These are phyloP conservation scores for Collybiopsis confluens DNA, from an alignment of 768 basidiomycete genomes.

Conservation along the genomic window DNA sequence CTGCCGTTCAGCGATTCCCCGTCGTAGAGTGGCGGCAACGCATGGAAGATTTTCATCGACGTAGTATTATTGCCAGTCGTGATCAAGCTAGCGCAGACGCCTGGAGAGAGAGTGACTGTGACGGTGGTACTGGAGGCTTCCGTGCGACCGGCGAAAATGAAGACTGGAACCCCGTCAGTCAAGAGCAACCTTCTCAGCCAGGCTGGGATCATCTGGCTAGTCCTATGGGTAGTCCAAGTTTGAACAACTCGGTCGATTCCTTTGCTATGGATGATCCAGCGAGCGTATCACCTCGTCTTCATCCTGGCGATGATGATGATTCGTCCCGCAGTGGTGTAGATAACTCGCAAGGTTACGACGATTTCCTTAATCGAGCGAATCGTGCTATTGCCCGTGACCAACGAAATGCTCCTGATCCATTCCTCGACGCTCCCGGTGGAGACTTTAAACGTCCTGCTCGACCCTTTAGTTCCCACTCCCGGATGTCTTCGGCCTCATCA, in stretches of 20 bases:
- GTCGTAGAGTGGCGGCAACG: constrained; percentile 97
- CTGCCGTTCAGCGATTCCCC: constrained; percentile 94
- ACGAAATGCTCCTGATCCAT: constrained; percentile 78
- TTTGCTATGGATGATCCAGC: constrained; percentile 3
- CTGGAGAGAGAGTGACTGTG: constrained; percentile 74
- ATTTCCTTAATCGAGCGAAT: constrained; percentile 86
- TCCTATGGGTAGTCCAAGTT: constrained; percentile 37
- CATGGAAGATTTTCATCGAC: constrained; percentile 91
- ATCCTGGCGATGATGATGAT: constrained; percentile 7
- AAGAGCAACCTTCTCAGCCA: constrained; percentile 32
- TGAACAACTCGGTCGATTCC: constrained; percentile 1
- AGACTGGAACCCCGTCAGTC: constrained; percentile 75
- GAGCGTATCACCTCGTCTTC: constrained; percentile 10
- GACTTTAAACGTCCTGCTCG: constrained; percentile 40
- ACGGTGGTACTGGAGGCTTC: constrained; percentile 33
- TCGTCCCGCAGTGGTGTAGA: constrained; percentile 10
- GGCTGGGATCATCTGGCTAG: constrained; percentile 4
- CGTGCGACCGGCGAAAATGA: constrained; percentile 61
- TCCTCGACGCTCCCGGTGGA: constrained; percentile 58
- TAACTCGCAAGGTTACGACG: constrained; percentile 47
- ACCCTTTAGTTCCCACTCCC: constrained; percentile 80
- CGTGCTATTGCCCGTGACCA: constrained; percentile 78
- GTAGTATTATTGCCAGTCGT: constrained; percentile 75
- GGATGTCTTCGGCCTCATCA: constrained; percentile 84
- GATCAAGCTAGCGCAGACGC: constrained; percentile 65